Evolutionary conservation across 1,139 yeast genomes (phyloP), one percentile per base, ranked within the genome.

Genomic region (Zygosaccharomyces pseudobailii): DNA sequence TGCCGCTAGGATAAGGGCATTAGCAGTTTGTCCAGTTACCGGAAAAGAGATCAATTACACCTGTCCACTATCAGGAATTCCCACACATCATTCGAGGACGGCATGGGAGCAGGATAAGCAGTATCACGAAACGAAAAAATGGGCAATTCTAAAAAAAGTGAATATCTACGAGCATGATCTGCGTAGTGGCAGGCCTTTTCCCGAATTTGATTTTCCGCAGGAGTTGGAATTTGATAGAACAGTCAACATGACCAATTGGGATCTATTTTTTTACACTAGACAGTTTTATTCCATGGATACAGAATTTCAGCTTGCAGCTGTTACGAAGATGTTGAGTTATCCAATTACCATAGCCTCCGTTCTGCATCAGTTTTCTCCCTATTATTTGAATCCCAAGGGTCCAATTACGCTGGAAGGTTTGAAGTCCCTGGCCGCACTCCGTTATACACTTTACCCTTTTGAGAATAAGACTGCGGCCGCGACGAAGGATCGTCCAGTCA

Each of bases 251-350:
- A 73, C 82, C 45, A 83, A 79, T 66, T 92, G 98, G 98, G 97
- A 92, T 67, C 75, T 95, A 19, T 92, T 80, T 61, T 84, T 92
- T 65, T 92, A 92, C 68, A 92, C 98, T 0, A 78, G 98, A 66
- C 87, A 86, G 60, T 92, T 88, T 66, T 84, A 82, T 60, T 90
- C 97, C 5, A 90, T 92, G 97, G 96, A 92, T 67, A 87, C 96
- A 9, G 97, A 90, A 66, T 92, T 87, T 71, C 95, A 90, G 68
- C 73, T 90, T 63, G 97, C 98, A 0, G 95, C 95, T 2, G 92
- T 90, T 32, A 88, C 97, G 24, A 92, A 94, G 67, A 87, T 92
- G 76, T 76, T 92, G 63, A 86, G 95, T 42, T 92, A 89, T 67
- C 98, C 98, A 37, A 71, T 88, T 51, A 89, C 98, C 5, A 84